Base-by-base conservation (phyloP, 805 yeast genomes). In the Kodamaea kaohsiungensis region DNA sequence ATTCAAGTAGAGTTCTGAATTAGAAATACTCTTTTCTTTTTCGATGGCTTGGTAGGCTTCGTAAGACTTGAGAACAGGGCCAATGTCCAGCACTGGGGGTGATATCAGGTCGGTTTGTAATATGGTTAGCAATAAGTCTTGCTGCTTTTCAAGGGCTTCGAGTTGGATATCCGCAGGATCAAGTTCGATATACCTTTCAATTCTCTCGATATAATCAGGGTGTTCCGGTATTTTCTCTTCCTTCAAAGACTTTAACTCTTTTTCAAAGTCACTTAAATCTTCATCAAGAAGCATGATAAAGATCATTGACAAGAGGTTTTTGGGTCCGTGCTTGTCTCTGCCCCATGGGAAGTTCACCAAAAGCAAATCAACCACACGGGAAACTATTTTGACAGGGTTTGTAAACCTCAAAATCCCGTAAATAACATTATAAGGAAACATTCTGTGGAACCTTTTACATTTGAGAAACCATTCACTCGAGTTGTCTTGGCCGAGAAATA, bases 301-400 rank as follows among this genome's bases (percentile, higher is more conserved):
- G 50, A 91, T 79, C 51, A 85, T 81, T 57, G 92, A 96, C 45
- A 92, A 66, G 16, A 92, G 71, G 50, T 65, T 73, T 43, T 66
- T 64, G 8, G 70, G 61, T 2, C 61, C 57, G 5, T 57, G 47
- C 37, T 60, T 53, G 22, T 51, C n/a, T n/a, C n/a, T 49, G 13
- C 54, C 48, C 35, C 19, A 62, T 1, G 80, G 80, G 19, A 75
- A 54, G 51, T 71, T 68, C 33, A 74, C 89, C 74, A 95, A 82
- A 60, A 93, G 84, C 55, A 93, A 67, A 62, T 91, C 97, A 37
- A 92, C 81, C 66, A 93, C 72, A 18, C 86, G 83, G 56, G 91
- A 88, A 73, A 90, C 84, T 25, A 93, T 85, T 43, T 87, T 82
- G 71, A 91, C 83, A 1, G 99, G 98, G 64, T 93, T 93, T 0